Evolutionary conservation across 2,329 filamentous ascomycete genomes (phyloP), one percentile per base, ranked within the genome.

Genomic region (Mariannaea elegans): DNA sequence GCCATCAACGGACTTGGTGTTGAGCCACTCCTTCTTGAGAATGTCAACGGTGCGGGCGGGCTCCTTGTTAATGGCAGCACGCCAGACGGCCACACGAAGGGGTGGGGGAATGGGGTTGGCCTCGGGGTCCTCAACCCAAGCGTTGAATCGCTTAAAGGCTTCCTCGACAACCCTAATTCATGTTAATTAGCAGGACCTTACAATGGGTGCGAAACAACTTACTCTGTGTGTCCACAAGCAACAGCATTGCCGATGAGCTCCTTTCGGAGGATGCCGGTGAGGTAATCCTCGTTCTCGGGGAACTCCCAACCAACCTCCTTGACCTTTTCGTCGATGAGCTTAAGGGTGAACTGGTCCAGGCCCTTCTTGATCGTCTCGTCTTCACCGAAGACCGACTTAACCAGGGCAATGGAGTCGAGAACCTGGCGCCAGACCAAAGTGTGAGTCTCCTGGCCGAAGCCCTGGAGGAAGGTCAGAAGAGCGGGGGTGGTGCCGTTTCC

Each of bases 401-500:
- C 85, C 53, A 88, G 89, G 55, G 81, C 85, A 23, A 98, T 80
- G 4, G 91, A 91, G 65, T 90, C 88, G 7, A 96, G 82, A 29
- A 97, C 88, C 74, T 97, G 92, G 57, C 87, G 88, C 91, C 95
- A 96, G 5, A 98, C 94, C 47, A 97, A 84, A 70, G 93, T 94
- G 75, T 94, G 93, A 1, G 84, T 84, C 78, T 99, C 95, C 50
- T 85, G 81, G 61, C 87, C 84, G 76, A 98, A 94, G n/a, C 91
- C 90, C 75, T 97, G 87, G 10, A 97, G 79, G 69, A 99, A 91
- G 12, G 91, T 88, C 27, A 99, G 81, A 12, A 99, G 83, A 8
- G 91, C 91, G 21, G 93, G 82, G 0, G 94, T 97, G 4, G 87
- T 92, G 48, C 90, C 90, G 72, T 95, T 87, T 19, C 95, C 95